Conservation (phyloP, 1,284 basidiomycete species). For the Phlebopus sp. region DNA sequence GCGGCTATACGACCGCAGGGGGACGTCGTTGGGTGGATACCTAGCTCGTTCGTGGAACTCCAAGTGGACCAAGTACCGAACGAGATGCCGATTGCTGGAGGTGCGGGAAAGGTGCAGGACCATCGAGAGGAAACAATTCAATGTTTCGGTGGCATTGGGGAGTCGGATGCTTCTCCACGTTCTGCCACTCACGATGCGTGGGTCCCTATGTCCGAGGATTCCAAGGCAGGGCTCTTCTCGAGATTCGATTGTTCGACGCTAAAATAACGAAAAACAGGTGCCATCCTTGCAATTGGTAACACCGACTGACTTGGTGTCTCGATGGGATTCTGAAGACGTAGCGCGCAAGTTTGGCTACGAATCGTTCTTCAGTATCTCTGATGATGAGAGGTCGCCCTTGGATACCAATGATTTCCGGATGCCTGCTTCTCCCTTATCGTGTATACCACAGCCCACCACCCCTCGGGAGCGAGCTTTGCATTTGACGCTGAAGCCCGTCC, state of each 20-base stretch:
- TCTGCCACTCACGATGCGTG: slow-evolving; percentile 17
- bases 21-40: slow-evolving; percentile 71
- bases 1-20: slow-evolving; percentile 60
- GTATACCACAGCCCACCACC: slow-evolving; percentile 5
- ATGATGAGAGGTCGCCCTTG: slow-evolving; percentile 9
- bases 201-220: slow-evolving; percentile 20
- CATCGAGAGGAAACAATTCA: slow-evolving; percentile 8
- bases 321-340: slow-evolving; percentile 10
- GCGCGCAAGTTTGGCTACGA: slow-evolving; percentile 5
- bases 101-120: slow-evolving; percentile 5
- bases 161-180: slow-evolving; percentile 6
- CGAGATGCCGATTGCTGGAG: slow-evolving; percentile 20
- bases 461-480: slow-evolving; percentile 5
- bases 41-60: slow-evolving; percentile 51
- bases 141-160: background rate
- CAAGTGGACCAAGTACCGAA: slow-evolving; percentile 38
- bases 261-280: slow-evolving; percentile 13
- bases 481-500: background rate
- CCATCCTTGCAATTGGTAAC: slow-evolving; percentile 16
- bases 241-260: slow-evolving; percentile 5
- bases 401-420: background rate
- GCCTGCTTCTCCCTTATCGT: slow-evolving; percentile 3
- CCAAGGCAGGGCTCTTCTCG: slow-evolving; percentile 13
- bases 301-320: slow-evolving; percentile 19
- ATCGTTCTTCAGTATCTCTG: slow-evolving; percentile 6